Evolutionary conservation across 148 eudicot species (phyloP), one percentile per base, ranked within the genome.

Genomic region (Nyssa sinensis): DNA sequence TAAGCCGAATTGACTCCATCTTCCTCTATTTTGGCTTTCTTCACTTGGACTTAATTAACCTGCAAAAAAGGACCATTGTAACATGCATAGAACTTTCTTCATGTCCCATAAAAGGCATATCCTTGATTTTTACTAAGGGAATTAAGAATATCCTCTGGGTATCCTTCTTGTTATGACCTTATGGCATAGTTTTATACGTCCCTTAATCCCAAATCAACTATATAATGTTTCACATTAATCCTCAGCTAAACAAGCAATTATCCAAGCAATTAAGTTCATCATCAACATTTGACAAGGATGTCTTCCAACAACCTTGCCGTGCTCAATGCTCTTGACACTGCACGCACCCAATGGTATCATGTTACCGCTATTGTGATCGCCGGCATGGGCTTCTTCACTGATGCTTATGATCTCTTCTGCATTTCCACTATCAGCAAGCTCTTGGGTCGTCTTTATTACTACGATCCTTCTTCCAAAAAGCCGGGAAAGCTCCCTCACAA

Each of bases 371-470:
- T 78, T 13, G 77, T 73, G n/a, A 74, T 78, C 2, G 81, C 81
- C n/a, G 81, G 81, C 7, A 78, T 78, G 81, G 81, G 81, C 7
- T 78, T 78, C 57, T 78, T 78, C 77, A 78, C 81, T 3, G 81
- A 78, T 13, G 81, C 81, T 2, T 78, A 78, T 25, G 81, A 78
- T 27, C 73, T 78, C 19, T 78, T 78, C 28, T 73, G 73, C 63
- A 78, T 78, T 35, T 73, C 81, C 24, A 67, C 77, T 13, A 57
- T 78, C 28, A 59, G 77, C 28, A 78, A 78, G n/a, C 74, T 78
- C 63, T 67, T 78, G 30, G 81, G 81, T 49, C 77, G 81, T 5
- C 57, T 78, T 24, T 78, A 78, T 34, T 78, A 73, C 77, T 61
- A 49, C 49, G 30, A 67, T 47, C 73, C 76, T 1, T 0, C 8